Percentiles rank a stretch among this genome's conserved stretches.
These are phyloP conservation scores for Mycena indigotica DNA, from an alignment of 768 basidiomycete genomes.

Conservation along the genomic window DNA sequence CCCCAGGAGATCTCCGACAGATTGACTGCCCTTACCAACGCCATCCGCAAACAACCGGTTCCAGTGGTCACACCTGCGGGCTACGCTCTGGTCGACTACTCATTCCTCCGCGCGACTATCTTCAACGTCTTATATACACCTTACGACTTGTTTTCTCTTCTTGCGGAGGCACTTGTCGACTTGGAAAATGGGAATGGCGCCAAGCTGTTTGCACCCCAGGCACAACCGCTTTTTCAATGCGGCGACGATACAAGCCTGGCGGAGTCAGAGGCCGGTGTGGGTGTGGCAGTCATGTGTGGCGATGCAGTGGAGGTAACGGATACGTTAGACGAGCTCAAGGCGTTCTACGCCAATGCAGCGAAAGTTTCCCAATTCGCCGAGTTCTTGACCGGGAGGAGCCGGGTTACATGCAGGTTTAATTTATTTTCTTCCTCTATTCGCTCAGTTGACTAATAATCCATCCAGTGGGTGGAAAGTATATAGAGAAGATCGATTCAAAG, in stretches of 20 bases:
- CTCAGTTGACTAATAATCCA: conserved; percentile 1
- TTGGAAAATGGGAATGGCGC: conserved; percentile 30
- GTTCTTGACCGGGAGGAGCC: conserved; percentile 7
- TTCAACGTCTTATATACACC: conserved; percentile 28
- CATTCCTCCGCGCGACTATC: conserved; percentile 21
- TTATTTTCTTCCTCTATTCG: neutral
- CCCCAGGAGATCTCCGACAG: conserved; percentile 21
- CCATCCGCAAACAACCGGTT: conserved; percentile 24
- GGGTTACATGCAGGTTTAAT: conserved; percentile 9
- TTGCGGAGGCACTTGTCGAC: conserved; percentile 27
- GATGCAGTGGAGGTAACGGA: conserved; percentile 22
- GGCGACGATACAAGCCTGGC: neutral
- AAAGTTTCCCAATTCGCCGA: conserved; percentile 23
- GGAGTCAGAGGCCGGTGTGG: neutral
- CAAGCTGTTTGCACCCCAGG: conserved; percentile 12
- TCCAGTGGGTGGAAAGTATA: conserved; percentile 20
- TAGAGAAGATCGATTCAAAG: conserved; percentile 12
- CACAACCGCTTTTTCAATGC: conserved; percentile 8
- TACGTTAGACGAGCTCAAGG: conserved; percentile 17
- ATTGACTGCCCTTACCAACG: conserved; percentile 19
- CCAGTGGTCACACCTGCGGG: conserved; percentile 17
- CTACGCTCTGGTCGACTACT: conserved; percentile 31
- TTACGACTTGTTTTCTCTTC: conserved; percentile 14
- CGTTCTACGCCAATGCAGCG: conserved; percentile 12
- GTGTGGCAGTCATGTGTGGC: conserved; percentile 20